Base-by-base conservation (phyloP, 495 filamentous ascomycete species). In the Cryomyces minteri region DNA sequence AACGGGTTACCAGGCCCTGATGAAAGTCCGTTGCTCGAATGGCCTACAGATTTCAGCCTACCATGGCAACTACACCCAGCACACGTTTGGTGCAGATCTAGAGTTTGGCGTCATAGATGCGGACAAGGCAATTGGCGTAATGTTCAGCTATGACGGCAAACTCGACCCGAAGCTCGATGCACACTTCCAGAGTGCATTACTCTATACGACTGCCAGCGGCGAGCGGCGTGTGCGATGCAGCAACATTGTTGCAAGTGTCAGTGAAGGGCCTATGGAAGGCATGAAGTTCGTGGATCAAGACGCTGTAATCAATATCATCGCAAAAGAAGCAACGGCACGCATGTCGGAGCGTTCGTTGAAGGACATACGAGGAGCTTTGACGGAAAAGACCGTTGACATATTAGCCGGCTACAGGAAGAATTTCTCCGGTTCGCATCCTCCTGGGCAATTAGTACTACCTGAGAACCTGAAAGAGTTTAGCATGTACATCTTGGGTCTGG, bases 11-110 rank as follows among this genome's bases (percentile, higher is more conserved):
- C 88, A 95, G 64, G 85, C 87, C 6, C 70, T 96, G 53, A 90
- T 99, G 86, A 99, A 99, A 68, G 90, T 96, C 43, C 80, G 90
- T 39, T 99, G 90, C 63, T 94, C 86, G 6, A 96, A 92, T 56
- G 90, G 90, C 11, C 73, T 99, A 31, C 90, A 99, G 62, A 84
- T 99, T 11, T 79, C 84, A 14, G 75, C 77, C 31, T 99, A 96
- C 57, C 84, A 92, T 52, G 90, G 90, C 46, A 96, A 96, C 65
- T 96, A 96, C 54, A 70, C 86, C 41, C 90, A 99, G 53, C 84
- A 94, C 64, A 84, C 83, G 4, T 88, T 94, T 50, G 85, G 85
- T 5, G 88, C 90, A 10, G 90, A 99, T 62, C 76, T 99, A 18
- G 90, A 99, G 58, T 83, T 99, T 53, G 92, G 88, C 9, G 73